Evolutionary conservation across 163 green algal genomes (phyloP), one percentile per base, ranked within the genome.

Genomic region (Volvox carteri): DNA sequence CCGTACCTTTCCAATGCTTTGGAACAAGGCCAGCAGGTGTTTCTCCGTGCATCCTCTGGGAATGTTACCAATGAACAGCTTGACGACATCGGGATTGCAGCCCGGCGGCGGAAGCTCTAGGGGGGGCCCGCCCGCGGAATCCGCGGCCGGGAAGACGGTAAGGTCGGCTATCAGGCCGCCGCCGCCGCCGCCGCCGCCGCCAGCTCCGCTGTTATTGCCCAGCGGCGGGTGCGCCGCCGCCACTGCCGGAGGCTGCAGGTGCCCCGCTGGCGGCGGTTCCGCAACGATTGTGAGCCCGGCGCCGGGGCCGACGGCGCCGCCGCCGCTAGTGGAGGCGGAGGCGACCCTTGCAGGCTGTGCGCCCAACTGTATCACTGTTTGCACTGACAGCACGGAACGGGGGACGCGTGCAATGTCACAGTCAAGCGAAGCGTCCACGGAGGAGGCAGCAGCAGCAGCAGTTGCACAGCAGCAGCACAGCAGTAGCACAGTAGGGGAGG

Each of bases 31-130:
- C 75, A 89, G 86, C 76, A 96, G 88, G 67, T 93, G 90, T 39
- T 94, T 88, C 67, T 95, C 94, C 19, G 94, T 95, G 86, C 89
- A 96, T 9, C 58, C 72, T 87, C 94, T 95, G n/a, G 94, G 94
- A 37, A 96, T 94, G 84, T 96, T 96, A 37, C 94, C 94, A 19
- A 96, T 92, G 87, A 96, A 96, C 30, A 90, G 87, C 89, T 96
- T 96, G 48, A 96, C 94, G 1, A 94, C 93, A 30, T 95, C 93
- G 11, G 92, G 62, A 0, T 87, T 60, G 86, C 94, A 96, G 28
- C 94, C 94, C 2, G 78, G 56, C 33, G 94, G 94, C 18, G 93
- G 93, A 62, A 68, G 56, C 85, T 95, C 92, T 1, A 62, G 46
- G 18, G 76, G 28, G 72, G 87, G n/a, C n/a, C n/a, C 39, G 18